Evolutionary conservation across 495 filamentous ascomycete genomes (phyloP), one percentile per base, ranked within the genome.

Genomic region (Neurospora tetraspora): DNA sequence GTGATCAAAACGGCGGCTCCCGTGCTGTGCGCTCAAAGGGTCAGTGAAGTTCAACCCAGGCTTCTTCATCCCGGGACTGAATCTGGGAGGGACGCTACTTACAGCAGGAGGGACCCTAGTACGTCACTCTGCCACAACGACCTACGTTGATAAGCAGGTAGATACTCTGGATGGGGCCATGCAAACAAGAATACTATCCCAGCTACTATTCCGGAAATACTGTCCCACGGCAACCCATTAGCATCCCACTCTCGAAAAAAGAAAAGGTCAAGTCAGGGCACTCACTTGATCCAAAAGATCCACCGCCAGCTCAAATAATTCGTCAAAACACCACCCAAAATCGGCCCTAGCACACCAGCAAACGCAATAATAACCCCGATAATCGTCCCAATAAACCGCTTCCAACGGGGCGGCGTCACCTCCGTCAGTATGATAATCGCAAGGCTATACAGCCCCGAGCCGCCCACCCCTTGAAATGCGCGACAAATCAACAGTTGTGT

Each of bases 201-300:
- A 1, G 87, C 85, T 2, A 80, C 79, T 20, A 23, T 1, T 20
- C 77, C 83, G 71, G 87, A 88, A 5, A 89, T 75, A 68, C 87
- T 87, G 5, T 79, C 81, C 40, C 85, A 82, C 5, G 12, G 10
- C 6, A 31, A 3, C 20, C 10, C 38, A 69, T 73, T 47, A 73
- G 77, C 76, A 75, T 78, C 7, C 45, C n/a, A 23, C 45, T 9
- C 45, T 23, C 45, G 18, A 43, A 18, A 40, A 16, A 40, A 7
- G 3, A n/a, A n/a, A n/a, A 10, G 42, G 18, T 1, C n/a, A 69
- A 0, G 20, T 40, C 59, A 70, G 20, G 14, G 59, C n/a, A 77
- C 78, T 47, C 16, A 82, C 81, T 92, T 92, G 80, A 92, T 87
- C 88, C 88, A 92, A 78, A 90, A 92, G 1, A 84, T 83, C 90